These are phyloP conservation scores for Blastobotrys petasosporus DNA, from an alignment of 1,139 yeast genomes.

Conservation along the genomic window DNA sequence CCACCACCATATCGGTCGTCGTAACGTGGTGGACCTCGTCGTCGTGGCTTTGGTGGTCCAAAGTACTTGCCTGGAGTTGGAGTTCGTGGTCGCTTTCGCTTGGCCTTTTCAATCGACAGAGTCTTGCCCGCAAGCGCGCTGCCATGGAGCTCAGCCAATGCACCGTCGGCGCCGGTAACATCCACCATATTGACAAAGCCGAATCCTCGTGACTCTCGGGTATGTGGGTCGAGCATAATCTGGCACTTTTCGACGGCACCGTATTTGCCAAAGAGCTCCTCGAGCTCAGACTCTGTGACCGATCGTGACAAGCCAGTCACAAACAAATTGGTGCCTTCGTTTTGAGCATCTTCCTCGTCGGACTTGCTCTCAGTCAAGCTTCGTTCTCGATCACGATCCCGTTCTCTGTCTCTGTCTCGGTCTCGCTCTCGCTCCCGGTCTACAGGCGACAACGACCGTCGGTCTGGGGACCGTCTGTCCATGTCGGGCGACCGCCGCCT, in stretches of 20 bases:
- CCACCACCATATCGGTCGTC: conserved; percentile 19
- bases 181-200: conserved; percentile 36
- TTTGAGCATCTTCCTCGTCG: conserved; percentile 27
- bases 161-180: conserved; percentile 32
- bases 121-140: conserved; percentile 31
- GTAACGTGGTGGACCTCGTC: conserved; percentile 21
- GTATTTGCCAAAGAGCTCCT: conserved; percentile 31
- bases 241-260: conserved; percentile 35
- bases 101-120: conserved; percentile 34
- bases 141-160: conserved; percentile 32
- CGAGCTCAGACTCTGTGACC: conserved; percentile 31
- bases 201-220: conserved; percentile 37
- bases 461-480: conserved; percentile 11
- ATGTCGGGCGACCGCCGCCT: no score
- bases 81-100: conserved; percentile 36
- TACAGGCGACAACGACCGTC: conserved; percentile 25
- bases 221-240: conserved; percentile 37
- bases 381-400: conserved; percentile 4
- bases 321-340: conserved; percentile 36
- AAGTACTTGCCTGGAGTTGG: conserved; percentile 40
- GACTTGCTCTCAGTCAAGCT: neutral
- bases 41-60: conserved; percentile 35
- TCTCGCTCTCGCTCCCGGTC: conserved; percentile 15
- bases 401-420: conserved; percentile 8
- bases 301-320: conserved; percentile 35